phyloP scores from a whole-genome alignment of 495 filamentous ascomycete species.

The Hypoxylon rickii region DNA sequence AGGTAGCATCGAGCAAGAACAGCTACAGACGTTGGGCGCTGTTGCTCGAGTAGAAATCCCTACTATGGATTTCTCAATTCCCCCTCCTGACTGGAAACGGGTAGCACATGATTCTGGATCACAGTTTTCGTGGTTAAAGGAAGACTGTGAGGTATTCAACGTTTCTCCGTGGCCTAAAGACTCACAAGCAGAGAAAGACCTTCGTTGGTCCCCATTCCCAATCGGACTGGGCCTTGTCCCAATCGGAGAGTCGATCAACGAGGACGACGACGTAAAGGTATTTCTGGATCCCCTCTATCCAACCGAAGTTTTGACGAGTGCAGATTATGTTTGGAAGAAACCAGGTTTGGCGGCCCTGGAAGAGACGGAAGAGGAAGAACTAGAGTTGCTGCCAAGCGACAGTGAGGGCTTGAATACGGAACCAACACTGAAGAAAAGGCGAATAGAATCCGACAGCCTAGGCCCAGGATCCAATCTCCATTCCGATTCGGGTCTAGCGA shows the following conservation, averaged over 20 bases:
- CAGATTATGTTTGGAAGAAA: conserved; percentile 55
- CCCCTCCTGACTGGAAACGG: conserved; percentile 60
- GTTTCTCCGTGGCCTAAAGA: conserved; percentile 48
- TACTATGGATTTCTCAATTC: conserved; percentile 62
- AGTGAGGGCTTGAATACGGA: conserved; percentile 9
- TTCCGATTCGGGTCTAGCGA: conserved; percentile 2
- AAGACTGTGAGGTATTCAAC: conserved; percentile 27
- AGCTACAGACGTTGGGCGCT: conserved; percentile 61
- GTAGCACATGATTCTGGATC: conserved; percentile 20
- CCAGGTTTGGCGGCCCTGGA: conserved; percentile 58
- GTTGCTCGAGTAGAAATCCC: conserved; percentile 62
- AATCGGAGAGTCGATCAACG: conserved; percentile 39
- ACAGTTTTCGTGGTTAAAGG: conserved; percentile 42
- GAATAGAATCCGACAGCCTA: not conserved
- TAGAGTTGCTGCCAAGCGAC: conserved; percentile 41
- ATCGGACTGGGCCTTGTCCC: conserved; percentile 39
- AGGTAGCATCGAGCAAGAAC: conserved; percentile 62
- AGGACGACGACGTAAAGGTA: conserved; percentile 26
- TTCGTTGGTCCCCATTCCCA: conserved; percentile 54
- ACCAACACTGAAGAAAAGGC: conserved; percentile 31
- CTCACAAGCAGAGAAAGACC: conserved; percentile 46
- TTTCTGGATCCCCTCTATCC: conserved; percentile 32
- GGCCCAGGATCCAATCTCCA: not conserved
- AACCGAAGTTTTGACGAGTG: conserved; percentile 42
- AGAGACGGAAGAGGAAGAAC: conserved; percentile 50